Conservation (phyloP, 2,329 filamentous ascomycete species). For the Myriosclerotinia curreyana region DNA sequence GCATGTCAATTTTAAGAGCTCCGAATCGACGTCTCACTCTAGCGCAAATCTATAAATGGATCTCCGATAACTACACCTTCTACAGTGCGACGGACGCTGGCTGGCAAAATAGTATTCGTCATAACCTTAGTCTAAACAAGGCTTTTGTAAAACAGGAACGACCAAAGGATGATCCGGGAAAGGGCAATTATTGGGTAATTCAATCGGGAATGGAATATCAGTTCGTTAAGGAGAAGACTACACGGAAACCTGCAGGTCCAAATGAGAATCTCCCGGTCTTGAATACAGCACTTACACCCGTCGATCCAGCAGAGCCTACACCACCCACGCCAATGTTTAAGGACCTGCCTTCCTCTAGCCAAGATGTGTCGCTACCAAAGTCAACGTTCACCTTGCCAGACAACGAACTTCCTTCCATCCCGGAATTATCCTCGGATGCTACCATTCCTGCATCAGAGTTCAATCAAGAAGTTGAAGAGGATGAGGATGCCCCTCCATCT, state of each 20-base stretch:
- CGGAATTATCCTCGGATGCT: constrained; percentile 71
- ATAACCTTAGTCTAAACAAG: constrained; percentile 96
- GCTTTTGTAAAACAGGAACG: constrained; percentile 93
- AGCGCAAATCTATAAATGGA: constrained; percentile 98
- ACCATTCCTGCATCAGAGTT: constrained; percentile 71
- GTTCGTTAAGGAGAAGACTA: constrained; percentile 83
- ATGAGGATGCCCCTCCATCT: constrained; percentile 39
- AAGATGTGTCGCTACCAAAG: constrained; percentile 31
- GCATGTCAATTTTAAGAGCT: constrained; percentile 91
- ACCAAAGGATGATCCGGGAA: constrained; percentile 94
- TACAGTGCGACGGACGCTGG: constrained; percentile 82
- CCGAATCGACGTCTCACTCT: constrained; percentile 80
- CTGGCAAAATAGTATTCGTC: constrained; percentile 99
- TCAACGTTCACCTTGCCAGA: constrained; percentile 29
- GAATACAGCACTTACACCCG: constrained; percentile 29
- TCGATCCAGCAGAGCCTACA: constrained; percentile 29
- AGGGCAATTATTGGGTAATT: constrained; percentile 97
- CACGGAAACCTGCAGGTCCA: constrained; percentile 55
- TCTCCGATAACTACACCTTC: constrained; percentile 89
- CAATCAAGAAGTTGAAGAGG: constrained; percentile 50
- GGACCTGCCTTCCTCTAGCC: constrained; percentile 32
- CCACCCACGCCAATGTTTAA: constrained; percentile 32
- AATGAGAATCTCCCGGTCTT: constrained; percentile 49
- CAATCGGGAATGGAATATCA: constrained; percentile 83
- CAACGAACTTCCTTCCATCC: constrained; percentile 28